Conservation (phyloP, 495 filamentous ascomycete species). For the Neurospora hispaniola region DNA sequence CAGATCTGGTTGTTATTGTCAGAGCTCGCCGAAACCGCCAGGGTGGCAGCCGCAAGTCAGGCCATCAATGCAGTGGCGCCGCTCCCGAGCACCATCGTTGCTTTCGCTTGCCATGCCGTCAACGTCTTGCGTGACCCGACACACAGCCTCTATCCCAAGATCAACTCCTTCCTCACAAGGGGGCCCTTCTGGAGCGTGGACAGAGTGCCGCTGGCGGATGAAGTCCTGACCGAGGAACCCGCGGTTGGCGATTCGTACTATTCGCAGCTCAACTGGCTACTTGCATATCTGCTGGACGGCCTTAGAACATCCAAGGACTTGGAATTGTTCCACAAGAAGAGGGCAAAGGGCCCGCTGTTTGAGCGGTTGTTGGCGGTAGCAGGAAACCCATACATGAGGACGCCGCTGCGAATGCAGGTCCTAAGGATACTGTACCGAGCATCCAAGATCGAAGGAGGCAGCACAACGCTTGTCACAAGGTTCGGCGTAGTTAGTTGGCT, state of each 20-base stretch:
- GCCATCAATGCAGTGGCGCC: constrained; percentile 42
- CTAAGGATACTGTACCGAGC: constrained; percentile 63
- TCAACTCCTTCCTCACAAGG: constrained; percentile 74
- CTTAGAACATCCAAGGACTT: constrained; percentile 50
- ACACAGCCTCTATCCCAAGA: constrained; percentile 74
- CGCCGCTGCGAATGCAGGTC: constrained; percentile 53
- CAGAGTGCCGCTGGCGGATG: constrained; percentile 67
- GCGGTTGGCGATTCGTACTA: constrained; percentile 64
- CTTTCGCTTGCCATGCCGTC: constrained; percentile 62
- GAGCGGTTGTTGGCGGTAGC: constrained; percentile 67
- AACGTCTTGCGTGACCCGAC: constrained; percentile 62
- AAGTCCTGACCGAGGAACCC: constrained; percentile 59
- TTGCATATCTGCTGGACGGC: constrained; percentile 63
- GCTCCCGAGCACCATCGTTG: constrained; percentile 59
- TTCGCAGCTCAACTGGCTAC: constrained; percentile 68
- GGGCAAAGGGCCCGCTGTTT: constrained; percentile 44
- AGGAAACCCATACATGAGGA: constrained; percentile 50
- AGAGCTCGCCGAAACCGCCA: constrained; percentile 65
- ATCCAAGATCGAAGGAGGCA: constrained; percentile 63
- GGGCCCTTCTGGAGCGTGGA: constrained; percentile 62
- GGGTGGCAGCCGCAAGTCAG: constrained; percentile 12
- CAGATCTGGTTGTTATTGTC: constrained; percentile 65
- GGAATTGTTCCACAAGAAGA: constrained; percentile 68
- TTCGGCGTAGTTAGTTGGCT: constrained; percentile 78
- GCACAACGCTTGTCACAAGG: constrained; percentile 76